Conservation (phyloP, 495 filamentous ascomycete species). For the Neurospora sp. region DNA sequence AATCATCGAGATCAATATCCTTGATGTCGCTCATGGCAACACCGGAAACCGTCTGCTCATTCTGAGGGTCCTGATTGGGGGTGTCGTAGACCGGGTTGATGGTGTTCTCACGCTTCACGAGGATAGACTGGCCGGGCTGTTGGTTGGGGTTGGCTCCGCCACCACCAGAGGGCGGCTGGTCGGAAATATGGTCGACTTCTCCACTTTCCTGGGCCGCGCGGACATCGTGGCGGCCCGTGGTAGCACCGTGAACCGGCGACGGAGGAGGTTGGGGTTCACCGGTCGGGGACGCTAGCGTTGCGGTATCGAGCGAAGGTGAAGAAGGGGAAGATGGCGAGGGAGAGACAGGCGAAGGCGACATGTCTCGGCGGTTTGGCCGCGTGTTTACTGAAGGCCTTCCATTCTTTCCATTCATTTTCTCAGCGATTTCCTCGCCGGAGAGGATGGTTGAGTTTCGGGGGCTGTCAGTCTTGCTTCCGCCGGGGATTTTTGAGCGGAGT, state of each 20-base stretch:
- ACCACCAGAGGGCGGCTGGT: slow-evolving; percentile 67
- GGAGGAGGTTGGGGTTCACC: slow-evolving; percentile 67
- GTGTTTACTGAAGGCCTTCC: slow-evolving; percentile 34
- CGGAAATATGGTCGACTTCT: slow-evolving; percentile 94
- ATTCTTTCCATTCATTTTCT: slow-evolving; percentile 61
- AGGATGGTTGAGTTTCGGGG: slow-evolving; percentile 65
- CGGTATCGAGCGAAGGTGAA: slow-evolving; percentile 26
- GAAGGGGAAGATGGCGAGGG: slow-evolving; percentile 33
- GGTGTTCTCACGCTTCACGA: slow-evolving; percentile 64
- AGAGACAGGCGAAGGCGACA: slow-evolving; percentile 32
- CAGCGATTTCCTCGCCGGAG: slow-evolving; percentile 46
- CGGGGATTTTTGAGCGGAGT: slow-evolving; percentile 52
- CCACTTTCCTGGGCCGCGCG: slow-evolving; percentile 71
- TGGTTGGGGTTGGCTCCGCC: slow-evolving; percentile 31
- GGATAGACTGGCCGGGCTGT: slow-evolving; percentile 64
- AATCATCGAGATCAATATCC: slow-evolving; percentile 89
- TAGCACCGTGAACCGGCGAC: slow-evolving; percentile 75
- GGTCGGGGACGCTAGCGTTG: slow-evolving; percentile 23
- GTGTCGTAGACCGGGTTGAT: slow-evolving; percentile 40
- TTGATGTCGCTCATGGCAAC: slow-evolving; percentile 72
- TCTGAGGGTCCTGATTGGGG: slow-evolving; percentile 21
- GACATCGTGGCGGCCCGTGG: slow-evolving; percentile 65
- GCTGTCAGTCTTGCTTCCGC: slow-evolving; percentile 58
- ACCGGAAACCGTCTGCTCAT: slow-evolving; percentile 28
- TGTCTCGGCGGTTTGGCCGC: slow-evolving; percentile 26